Evolutionary conservation across 768 basidiomycete species (phyloP).

Genomic region (Termitomyces sp.): DNA sequence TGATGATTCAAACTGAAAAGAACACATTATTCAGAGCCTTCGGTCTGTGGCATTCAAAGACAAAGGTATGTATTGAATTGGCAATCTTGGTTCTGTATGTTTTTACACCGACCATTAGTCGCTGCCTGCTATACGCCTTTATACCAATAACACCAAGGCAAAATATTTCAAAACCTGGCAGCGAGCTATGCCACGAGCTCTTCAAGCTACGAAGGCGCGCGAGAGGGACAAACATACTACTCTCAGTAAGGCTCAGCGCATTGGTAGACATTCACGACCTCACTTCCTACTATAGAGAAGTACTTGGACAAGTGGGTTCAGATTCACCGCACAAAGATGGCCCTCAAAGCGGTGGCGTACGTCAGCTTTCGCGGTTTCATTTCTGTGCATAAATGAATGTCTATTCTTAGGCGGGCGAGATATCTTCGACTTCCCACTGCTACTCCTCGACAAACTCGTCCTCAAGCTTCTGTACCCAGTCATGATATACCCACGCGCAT

Average conservation of each 20-base stretch:
- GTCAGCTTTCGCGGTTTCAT: slow-evolving; percentile 25
- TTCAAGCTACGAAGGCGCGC: slow-evolving; percentile 63
- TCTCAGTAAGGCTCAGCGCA: slow-evolving; percentile 46
- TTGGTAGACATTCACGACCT: slow-evolving; percentile 9
- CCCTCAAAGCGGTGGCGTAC: slow-evolving; percentile 81
- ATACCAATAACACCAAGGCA: slow-evolving; percentile 55
- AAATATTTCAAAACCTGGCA: slow-evolving; percentile 68
- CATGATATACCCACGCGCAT: slow-evolving; percentile 1
- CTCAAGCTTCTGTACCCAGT: neutral
- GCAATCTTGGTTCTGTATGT: neutral
- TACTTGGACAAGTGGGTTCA: slow-evolving; percentile 67
- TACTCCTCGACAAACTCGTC: slow-evolving; percentile 31
- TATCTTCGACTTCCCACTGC: slow-evolving; percentile 72
- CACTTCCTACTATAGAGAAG: slow-evolving; percentile 34
- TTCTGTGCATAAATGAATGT: slow-evolving; percentile 4
- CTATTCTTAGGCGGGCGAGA: slow-evolving; percentile 61
- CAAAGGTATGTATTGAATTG: slow-evolving; percentile 45
- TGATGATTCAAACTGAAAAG: slow-evolving; percentile 55
- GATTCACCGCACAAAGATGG: slow-evolving; percentile 63
- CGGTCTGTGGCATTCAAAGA: slow-evolving; percentile 70
- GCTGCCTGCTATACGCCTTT: slow-evolving; percentile 76
- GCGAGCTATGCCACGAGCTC: slow-evolving; percentile 64
- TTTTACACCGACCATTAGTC: slow-evolving; percentile 39
- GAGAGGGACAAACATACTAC: slow-evolving; percentile 52
- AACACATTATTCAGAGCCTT: slow-evolving; percentile 67